Conservation (phyloP, 805 yeast species). For the Ogataea philodendri region DNA sequence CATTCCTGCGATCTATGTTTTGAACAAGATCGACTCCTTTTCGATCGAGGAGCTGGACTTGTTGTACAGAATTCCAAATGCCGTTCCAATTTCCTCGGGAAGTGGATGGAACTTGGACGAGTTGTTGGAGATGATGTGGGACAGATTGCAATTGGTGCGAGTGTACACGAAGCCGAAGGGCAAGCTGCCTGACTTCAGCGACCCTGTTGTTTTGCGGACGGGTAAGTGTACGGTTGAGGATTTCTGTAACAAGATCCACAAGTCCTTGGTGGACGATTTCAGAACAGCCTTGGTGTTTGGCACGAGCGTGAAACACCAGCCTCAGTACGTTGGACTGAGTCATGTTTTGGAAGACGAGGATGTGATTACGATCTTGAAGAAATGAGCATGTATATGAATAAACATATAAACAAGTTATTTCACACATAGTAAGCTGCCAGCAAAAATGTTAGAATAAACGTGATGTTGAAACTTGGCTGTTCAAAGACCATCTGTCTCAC, state of each 20-base stretch:
- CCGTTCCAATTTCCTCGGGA: conserved; percentile 95
- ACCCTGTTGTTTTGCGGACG: conserved; percentile 88
- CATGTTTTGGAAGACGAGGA: conserved; percentile 93
- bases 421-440: conserved; percentile 55
- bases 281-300: conserved; percentile 93
- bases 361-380: conserved; percentile 91
- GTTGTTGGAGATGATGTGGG: conserved; percentile 94
- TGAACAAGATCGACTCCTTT: conserved; percentile 94
- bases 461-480: conserved; percentile 59
- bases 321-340: conserved; percentile 87
- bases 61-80: conserved; percentile 89
- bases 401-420: conserved; percentile 1
- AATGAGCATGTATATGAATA: conserved; percentile 28
- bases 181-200: conserved; percentile 84
- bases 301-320: conserved; percentile 93
- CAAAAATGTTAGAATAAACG: conserved; percentile 52
- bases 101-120: conserved; percentile 97
- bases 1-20: conserved; percentile 91
- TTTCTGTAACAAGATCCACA: conserved; percentile 95
- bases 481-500: conserved; percentile 51
- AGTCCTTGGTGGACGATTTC: conserved; percentile 89
- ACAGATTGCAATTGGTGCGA: conserved; percentile 81
- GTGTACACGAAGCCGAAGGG: conserved; percentile 98
- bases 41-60: conserved; percentile 91
- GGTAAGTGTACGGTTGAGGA: conserved; percentile 87